Evolutionary conservation across 2,329 filamentous ascomycete species (phyloP), one percentile per base, ranked within the genome.

Genomic region (Fusarium beomiforme): DNA sequence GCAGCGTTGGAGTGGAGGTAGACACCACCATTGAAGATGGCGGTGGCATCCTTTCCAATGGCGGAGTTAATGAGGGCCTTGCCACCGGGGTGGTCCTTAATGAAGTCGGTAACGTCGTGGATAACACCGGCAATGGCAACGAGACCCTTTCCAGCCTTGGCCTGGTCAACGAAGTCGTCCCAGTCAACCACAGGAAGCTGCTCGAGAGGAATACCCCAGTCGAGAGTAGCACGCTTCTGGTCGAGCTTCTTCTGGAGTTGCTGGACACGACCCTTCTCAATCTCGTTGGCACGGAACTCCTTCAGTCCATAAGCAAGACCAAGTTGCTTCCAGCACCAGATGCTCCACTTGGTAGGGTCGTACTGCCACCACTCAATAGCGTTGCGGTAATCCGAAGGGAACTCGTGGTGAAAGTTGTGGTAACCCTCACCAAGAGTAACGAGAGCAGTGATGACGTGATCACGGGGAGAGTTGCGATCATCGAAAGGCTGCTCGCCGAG

Each of bases 361-460:
- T 97, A 97, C 80, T 97, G 93, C 84, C 90, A 92, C 93, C 93
- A 97, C 83, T 94, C 87, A 75, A 96, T 95, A 69, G 93, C 93
- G 80, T 97, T 97, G 80, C 93, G 93, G 89, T 96, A 97, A 82
- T 97, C 93, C 14, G 93, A 95, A 59, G 94, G 94, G 84, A 97
- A 97, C 82, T 97, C 93, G 87, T 97, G 93, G 84, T 97, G 93
- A 88, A 97, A 97, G 88, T 97, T 97, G 88, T 97, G 93, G 85
- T 97, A 97, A 33, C 93, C 93, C 83, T 95, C 93, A 51, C 93
- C 93, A 24, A 97, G 91, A 44, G 93, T 97, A 75, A 94, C 91
- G 21, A 97, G 84, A 46, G 93, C 93, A 42, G 93, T 97, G 82
- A 97, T 89, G 79, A 95, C 88, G 83, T 97, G 93, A 78, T 97